Percentiles rank a stretch among this genome's conserved stretches.
Conservation (phyloP, 805 yeast genomes). For the Jamesozyma rosinii region DNA sequence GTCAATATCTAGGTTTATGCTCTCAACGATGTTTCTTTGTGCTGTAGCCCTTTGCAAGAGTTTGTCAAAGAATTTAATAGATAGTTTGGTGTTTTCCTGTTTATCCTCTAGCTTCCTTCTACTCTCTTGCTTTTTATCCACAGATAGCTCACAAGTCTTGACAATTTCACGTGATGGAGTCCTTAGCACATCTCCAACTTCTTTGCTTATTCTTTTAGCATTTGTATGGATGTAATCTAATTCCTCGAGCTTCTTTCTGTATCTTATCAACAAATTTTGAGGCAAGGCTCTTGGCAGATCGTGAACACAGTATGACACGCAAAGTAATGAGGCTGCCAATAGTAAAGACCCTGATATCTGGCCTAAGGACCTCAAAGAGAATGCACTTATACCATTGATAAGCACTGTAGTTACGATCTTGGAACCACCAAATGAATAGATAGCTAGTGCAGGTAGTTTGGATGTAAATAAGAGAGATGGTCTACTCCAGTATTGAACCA, state of each 20-base stretch:
- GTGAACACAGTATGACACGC: constrained; percentile 52
- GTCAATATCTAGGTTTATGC: constrained; percentile 26
- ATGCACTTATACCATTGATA: constrained; percentile 31
- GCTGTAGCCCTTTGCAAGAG: constrained; percentile 17
- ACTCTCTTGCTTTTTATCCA: constrained; percentile 21
- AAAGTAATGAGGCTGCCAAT: constrained; percentile 42
- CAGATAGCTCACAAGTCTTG: constrained; percentile 23
- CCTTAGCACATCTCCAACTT: constrained; percentile 70
- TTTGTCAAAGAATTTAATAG: constrained; percentile 22
- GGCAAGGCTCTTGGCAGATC: constrained; percentile 90
- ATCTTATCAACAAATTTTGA: constrained; percentile 65
- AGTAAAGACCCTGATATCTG: constrained; percentile 47
- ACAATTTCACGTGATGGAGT: constrained; percentile 74
- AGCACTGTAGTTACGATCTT: constrained; percentile 32
- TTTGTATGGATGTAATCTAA: constrained; percentile 73
- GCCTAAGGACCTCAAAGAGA: constrained; percentile 32
- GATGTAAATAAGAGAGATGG: constrained; percentile 31
- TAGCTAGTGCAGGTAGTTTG: constrained; percentile 27
- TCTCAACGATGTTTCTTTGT: constrained; percentile 17
- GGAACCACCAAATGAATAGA: constrained; percentile 34
- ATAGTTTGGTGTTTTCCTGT: constrained; percentile 17
- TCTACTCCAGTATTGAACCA: constrained; percentile 23
- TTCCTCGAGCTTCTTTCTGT: constrained; percentile 50
- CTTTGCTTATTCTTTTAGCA: constrained; percentile 69
- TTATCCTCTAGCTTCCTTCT: constrained; percentile 22